These are phyloP conservation scores for Mycena rosella DNA, from an alignment of 768 basidiomycete species.

Conservation along the genomic window DNA sequence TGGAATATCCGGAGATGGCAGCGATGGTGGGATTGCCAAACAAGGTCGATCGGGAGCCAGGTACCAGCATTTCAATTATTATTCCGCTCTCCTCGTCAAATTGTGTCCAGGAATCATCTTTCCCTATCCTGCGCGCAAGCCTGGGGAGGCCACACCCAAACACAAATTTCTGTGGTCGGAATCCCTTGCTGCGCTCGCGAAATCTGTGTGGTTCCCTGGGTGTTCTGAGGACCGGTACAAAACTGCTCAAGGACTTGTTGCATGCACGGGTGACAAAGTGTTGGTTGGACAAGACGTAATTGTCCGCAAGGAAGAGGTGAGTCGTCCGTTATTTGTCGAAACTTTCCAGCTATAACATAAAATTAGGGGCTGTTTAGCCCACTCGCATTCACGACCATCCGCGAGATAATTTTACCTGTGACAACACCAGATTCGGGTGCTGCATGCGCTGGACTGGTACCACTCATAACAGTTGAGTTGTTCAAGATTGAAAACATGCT, in stretches of 20 bases:
- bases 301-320: conserved; percentile 1
- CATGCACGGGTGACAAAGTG: background rate
- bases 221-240: background rate
- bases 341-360: too few relatives aligned
- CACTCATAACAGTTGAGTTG: background rate
- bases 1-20: conserved; percentile 4
- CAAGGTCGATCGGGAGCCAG: background rate
- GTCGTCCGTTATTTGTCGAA: too few relatives aligned
- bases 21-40: conserved; percentile 16
- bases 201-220: background rate
- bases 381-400: conserved; percentile 3
- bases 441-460: too few relatives aligned
- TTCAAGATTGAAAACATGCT: background rate
- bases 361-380: conserved; percentile 19
- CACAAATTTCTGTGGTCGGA: background rate
- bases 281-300: background rate
- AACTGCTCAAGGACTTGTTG: background rate
- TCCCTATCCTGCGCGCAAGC: background rate
- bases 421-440: too few relatives aligned
- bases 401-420: conserved; percentile 20
- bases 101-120: background rate
- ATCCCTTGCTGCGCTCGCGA: background rate
- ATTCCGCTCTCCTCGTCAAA: too few relatives aligned
- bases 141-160: background rate
- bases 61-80: background rate